A percentile compares a stretch with the other conserved stretches of the same genome.
phyloP scores from a whole-genome alignment of 148 eudicot genomes.

The Heliamphora exappendiculata region DNA sequence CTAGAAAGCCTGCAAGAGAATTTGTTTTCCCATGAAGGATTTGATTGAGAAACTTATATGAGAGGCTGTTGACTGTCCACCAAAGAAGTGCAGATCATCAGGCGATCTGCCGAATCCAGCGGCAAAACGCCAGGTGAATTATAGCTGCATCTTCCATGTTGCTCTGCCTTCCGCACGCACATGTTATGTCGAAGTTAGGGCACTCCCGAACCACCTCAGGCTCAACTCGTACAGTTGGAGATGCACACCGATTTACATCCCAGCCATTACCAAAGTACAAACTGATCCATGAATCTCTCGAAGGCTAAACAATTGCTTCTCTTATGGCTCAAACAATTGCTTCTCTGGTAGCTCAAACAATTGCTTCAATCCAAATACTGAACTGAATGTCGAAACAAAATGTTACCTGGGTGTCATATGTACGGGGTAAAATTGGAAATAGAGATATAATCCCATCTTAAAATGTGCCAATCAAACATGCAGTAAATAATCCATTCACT shows the following conservation, averaged over 20 bases:
- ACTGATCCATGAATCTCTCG: not conserved
- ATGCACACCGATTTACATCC: constrained; percentile 18
- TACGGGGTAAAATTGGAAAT: too few relatives aligned
- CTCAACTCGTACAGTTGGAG: not conserved
- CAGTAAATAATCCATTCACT: too few relatives aligned
- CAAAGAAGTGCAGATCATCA: constrained; percentile 28
- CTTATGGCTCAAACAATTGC: too few relatives aligned
- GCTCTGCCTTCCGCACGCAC: constrained; percentile 39
- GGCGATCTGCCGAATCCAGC: not conserved
- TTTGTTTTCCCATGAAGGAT: not conserved
- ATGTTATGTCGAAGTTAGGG: constrained; percentile 32
- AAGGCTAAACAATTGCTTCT: too few relatives aligned
- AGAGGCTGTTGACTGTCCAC: constrained; percentile 47
- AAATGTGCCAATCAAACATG: too few relatives aligned
- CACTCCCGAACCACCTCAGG: not conserved
- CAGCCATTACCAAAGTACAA: constrained; percentile 34
- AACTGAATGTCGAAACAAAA: not conserved
- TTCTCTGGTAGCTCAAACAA: too few relatives aligned
- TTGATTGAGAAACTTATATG: constrained; percentile 18
- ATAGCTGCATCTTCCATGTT: constrained; percentile 51
- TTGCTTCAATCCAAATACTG: not conserved
- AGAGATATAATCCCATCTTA: too few relatives aligned
- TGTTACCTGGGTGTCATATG: too few relatives aligned
- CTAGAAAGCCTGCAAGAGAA: not conserved
- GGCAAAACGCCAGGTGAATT: constrained; percentile 30